Base-by-base conservation (phyloP, 1,284 basidiomycete genomes). In the Apiotrichum mycotoxinovorans region DNA sequence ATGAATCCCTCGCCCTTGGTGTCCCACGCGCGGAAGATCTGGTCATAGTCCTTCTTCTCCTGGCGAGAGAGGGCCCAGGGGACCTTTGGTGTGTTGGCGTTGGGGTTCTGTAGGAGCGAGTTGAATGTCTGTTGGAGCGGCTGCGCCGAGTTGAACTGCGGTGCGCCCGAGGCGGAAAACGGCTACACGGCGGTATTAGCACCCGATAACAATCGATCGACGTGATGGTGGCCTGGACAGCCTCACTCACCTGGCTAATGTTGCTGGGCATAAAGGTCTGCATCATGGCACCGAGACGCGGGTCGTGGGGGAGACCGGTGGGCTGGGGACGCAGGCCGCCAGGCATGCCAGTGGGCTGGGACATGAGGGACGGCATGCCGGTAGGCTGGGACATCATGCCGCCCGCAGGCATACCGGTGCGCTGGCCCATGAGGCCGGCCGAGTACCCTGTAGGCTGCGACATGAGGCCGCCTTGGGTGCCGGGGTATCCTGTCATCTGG, bases 1-100 rank as follows among this genome's bases (percentile, higher is more conserved):
- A 98, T 91, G 78, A 95, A 98, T 0, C 76, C 76, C 1, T 87
- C 87, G 23, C 84, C 83, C 42, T 84, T 81, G 1, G 84, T 79
- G 74, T 98, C 95, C 96, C 95, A 99, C 26, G 91, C 89, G 57
- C 95, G 82, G 80, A 99, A 98, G 70, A 98, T 95, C 71, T 89
- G 84, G 74, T 98, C 92, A 72, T 98, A 98, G 67, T 87, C 88
- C 81, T 97, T 97, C 81, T 93, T 93, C 80, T 99, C 95, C 38
- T 87, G 85, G 73, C 89, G 89, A 22, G 85, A 86, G 56, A 98
- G 79, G 0, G 86, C 83, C 95, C 96, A 99, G 0, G 91, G 86
- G 25, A 98, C 82, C 68, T 85, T 86, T 23, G 89, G 89, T 17
- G 85, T 80, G 2, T 83, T 78, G 35, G 84, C 83, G 1, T 88